These are phyloP conservation scores for Salix brachista DNA, from an alignment of 345 rosid genomes.

Conservation along the genomic window DNA sequence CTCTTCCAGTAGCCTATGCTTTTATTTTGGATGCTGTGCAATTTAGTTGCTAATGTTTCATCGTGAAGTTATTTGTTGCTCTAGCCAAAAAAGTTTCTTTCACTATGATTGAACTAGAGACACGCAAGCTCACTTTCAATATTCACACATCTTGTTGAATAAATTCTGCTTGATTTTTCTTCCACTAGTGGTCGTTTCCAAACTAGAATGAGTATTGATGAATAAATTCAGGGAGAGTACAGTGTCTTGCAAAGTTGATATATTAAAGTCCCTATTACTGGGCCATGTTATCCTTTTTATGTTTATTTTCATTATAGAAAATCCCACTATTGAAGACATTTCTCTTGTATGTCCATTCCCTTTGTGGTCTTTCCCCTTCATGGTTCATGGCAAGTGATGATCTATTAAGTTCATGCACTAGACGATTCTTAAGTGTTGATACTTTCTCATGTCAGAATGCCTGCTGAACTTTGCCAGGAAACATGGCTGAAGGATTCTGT, in stretches of 20 bases:
- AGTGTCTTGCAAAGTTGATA: neutral
- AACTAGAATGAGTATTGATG: neutral
- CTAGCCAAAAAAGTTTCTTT: neutral
- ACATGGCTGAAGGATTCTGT: slow-evolving; percentile 78
- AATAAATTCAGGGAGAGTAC: neutral
- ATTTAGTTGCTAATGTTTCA: neutral
- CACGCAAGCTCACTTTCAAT: neutral
- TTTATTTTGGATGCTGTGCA: neutral
- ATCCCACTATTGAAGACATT: neutral
- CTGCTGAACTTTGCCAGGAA: slow-evolving; percentile 64
- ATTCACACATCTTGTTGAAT: too few species aligned
- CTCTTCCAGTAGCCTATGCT: neutral
- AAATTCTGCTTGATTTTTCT: too few species aligned
- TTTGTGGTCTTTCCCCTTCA: neutral
- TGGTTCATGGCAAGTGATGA: neutral
- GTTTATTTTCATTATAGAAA: neutral
- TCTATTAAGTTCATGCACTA: neutral
- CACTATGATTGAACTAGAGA: too few species aligned
- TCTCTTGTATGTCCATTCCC: neutral
- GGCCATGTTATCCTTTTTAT: neutral
- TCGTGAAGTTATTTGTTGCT: neutral
- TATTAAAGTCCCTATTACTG: neutral
- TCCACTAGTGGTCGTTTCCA: too few species aligned
- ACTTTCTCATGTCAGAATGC: slow-evolving; percentile 32
- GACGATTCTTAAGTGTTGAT: slow-evolving; percentile 17